Conservation (phyloP, 164 flowering plant genomes). For the Brasenia schreberi region DNA sequence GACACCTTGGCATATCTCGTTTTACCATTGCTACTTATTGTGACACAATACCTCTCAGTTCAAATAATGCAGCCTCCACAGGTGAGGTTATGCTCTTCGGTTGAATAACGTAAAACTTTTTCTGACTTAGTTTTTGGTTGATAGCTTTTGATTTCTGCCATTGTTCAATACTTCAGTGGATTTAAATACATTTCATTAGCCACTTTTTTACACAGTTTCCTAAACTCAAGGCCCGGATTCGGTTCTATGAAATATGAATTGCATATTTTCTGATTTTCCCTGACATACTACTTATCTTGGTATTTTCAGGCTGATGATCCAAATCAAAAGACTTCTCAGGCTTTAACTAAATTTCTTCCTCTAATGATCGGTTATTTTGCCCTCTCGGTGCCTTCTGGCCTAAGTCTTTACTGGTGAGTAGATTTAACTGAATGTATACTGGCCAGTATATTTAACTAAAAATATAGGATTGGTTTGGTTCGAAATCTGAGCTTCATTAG, state of each 20-base stretch:
- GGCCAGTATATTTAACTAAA: not conserved
- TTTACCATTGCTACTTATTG: conserved; percentile 62
- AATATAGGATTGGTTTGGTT: not conserved
- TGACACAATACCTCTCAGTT: conserved; percentile 72
- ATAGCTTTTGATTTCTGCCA: not conserved
- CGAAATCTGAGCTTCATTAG: not conserved
- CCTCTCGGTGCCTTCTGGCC: conserved; percentile 96
- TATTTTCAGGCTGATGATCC: conserved; percentile 68
- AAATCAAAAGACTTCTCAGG: conserved; percentile 69
- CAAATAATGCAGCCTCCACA: conserved; percentile 86
- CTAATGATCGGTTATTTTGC: conserved; percentile 93
- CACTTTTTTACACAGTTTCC: no score
- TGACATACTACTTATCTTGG: not conserved
- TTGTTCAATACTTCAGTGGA: not conserved
- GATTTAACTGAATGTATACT: not conserved
- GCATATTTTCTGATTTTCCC: not conserved
- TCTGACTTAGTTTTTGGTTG: not conserved
- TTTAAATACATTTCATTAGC: not conserved
- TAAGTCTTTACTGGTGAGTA: conserved; percentile 93
- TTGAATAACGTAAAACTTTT: not conserved
- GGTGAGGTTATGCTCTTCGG: conserved; percentile 22
- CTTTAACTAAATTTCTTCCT: conserved; percentile 67
- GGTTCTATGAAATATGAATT: no score
- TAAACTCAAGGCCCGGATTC: no score
- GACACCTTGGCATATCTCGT: conserved; percentile 91